These are phyloP conservation scores for Penicillium simplicissimum DNA, from an alignment of 495 filamentous ascomycete species.

Conservation along the genomic window DNA sequence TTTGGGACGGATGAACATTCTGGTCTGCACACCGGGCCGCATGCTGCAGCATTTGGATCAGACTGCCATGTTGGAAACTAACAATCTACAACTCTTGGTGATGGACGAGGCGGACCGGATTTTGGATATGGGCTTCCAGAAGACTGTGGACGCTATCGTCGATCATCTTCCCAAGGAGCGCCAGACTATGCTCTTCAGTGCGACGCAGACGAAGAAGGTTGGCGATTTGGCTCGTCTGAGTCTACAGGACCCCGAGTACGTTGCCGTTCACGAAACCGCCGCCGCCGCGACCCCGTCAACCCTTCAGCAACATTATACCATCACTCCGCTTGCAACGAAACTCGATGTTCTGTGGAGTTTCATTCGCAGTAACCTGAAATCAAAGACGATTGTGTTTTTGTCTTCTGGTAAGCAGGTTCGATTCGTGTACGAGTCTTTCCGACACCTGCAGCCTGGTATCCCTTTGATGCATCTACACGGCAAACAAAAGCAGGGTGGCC, in stretches of 20 bases:
- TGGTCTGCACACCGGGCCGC: conserved; percentile 93
- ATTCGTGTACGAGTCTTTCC: conserved; percentile 90
- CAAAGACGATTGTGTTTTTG: conserved; percentile 91
- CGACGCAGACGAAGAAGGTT: conserved; percentile 93
- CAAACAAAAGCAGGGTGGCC: conserved; percentile 84
- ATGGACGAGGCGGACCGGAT: conserved; percentile 96
- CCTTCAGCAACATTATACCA: conserved; percentile 87
- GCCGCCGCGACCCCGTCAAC: conserved; percentile 76
- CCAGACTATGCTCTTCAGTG: conserved; percentile 93
- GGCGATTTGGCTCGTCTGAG: conserved; percentile 88
- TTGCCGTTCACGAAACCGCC: conserved; percentile 87
- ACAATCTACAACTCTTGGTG: conserved; percentile 89
- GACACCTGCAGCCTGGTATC: conserved; percentile 92
- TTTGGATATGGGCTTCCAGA: conserved; percentile 96
- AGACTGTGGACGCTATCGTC: conserved; percentile 87
- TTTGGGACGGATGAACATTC: conserved; percentile 91
- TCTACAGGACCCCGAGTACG: conserved; percentile 88
- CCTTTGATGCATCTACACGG: conserved; percentile 95
- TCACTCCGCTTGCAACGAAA: conserved; percentile 82
- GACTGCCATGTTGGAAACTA: conserved; percentile 84
- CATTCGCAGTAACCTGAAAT: conserved; percentile 80
- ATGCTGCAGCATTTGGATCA: conserved; percentile 97
- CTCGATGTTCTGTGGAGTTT: conserved; percentile 91
- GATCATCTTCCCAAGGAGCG: conserved; percentile 84
- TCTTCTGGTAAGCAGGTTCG: conserved; percentile 95